Conservation (phyloP, 208 protist species). For the Acanthamoeba polyphaga region DNA sequence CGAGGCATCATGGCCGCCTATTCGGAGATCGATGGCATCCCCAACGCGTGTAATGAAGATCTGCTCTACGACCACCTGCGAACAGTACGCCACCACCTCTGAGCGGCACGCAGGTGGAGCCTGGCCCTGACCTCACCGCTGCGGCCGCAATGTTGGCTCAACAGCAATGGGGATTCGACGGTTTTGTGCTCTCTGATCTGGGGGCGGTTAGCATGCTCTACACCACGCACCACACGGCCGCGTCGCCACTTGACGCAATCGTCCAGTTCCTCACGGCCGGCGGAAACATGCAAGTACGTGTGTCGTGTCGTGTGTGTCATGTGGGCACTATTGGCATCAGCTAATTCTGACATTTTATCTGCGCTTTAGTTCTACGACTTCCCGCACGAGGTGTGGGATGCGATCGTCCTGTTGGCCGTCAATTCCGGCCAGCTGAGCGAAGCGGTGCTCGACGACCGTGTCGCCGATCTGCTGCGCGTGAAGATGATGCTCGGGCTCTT, state of each 20-base stretch:
- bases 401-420: background rate
- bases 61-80: background rate
- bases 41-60: background rate
- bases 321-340: too few species aligned
- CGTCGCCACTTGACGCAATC: background rate
- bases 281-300: background rate
- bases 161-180: conserved; percentile 46
- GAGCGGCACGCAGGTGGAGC: too few species aligned
- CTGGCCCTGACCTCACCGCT: too few species aligned
- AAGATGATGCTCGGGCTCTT: conserved; percentile 38
- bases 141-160: too few species aligned
- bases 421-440: background rate
- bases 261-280: background rate
- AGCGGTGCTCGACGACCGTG: background rate
- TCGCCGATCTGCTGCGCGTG: conserved; percentile 9
- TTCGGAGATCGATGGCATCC: background rate
- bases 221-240: background rate
- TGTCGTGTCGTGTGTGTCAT: too few species aligned
- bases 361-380: conserved; percentile 4
- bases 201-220: background rate
- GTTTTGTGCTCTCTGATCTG: conserved; percentile 12
- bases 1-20: conserved; percentile 4
- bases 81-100: background rate
- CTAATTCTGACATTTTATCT: too few species aligned
- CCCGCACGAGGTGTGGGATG: background rate